Evolutionary conservation across 306 rosid genomes (phyloP).

Genomic region (Quercus bicolor): DNA sequence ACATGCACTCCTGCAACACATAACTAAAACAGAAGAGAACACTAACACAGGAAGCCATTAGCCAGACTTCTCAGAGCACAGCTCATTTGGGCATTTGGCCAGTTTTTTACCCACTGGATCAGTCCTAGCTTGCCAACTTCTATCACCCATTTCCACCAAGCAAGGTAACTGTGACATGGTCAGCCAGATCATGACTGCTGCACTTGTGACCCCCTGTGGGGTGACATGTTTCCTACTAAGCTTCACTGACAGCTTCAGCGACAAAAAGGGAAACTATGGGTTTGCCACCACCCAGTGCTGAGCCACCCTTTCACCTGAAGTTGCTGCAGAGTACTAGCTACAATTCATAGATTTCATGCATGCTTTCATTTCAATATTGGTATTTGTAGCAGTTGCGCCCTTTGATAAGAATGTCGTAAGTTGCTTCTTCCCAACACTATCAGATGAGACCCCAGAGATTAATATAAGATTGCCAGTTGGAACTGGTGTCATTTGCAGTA

Average conservation of each 20-base stretch:
- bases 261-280: conserved; percentile 60
- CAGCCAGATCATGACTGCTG: conserved; percentile 41
- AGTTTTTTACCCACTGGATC: conserved; percentile 77
- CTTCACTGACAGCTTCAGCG: conserved; percentile 71
- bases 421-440: conserved; percentile 64
- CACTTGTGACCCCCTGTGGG: conserved; percentile 41
- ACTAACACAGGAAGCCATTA: too few relatives aligned
- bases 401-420: conserved; percentile 60
- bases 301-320: conserved; percentile 24
- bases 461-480: conserved; percentile 60
- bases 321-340: conserved; percentile 42
- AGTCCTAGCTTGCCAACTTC: conserved; percentile 80
- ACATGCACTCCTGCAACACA: conserved; percentile 31
- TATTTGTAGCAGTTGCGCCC: conserved; percentile 65
- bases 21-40: too few relatives aligned
- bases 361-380: conserved; percentile 54
- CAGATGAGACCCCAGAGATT: conserved; percentile 49
- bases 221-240: conserved; percentile 45
- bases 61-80: too few relatives aligned
- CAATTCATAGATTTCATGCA: conserved; percentile 58
- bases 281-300: conserved; percentile 62
- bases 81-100: too few relatives aligned
- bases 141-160: conserved; percentile 69
- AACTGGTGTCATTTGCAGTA: conserved; percentile 52
- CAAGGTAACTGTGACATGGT: conserved; percentile 61